These are phyloP conservation scores for Verticillium isaacii DNA, from an alignment of 2,329 filamentous ascomycete species.

Conservation along the genomic window DNA sequence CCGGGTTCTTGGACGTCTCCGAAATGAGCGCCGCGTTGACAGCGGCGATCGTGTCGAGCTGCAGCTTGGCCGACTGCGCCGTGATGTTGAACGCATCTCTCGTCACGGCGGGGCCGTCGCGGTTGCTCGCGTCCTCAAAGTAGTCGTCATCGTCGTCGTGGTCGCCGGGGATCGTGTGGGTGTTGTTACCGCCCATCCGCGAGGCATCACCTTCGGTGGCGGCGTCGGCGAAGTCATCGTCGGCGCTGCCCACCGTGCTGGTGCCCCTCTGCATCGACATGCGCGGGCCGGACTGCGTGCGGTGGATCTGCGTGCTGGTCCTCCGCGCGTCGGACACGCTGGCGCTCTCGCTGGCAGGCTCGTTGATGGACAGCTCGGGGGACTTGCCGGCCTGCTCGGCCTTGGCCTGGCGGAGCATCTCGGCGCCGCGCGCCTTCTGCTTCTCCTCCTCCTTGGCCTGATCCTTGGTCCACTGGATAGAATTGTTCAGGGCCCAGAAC, in stretches of 20 bases:
- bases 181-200: slow-evolving; percentile 28
- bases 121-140: slow-evolving; percentile 67
- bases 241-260: slow-evolving; percentile 43
- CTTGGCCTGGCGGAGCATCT: slow-evolving; percentile 73
- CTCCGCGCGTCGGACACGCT: slow-evolving; percentile 40
- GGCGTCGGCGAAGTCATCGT: slow-evolving; percentile 49
- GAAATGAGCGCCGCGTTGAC: slow-evolving; percentile 77
- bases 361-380: slow-evolving; percentile 38
- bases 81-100: slow-evolving; percentile 98
- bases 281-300: slow-evolving; percentile 30
- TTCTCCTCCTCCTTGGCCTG: slow-evolving; percentile 88
- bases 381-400: slow-evolving; percentile 60
- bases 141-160: slow-evolving; percentile 77
- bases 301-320: slow-evolving; percentile 41
- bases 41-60: slow-evolving; percentile 83
- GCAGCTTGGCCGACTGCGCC: slow-evolving; percentile 81
- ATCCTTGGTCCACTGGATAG: slow-evolving; percentile 97
- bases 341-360: slow-evolving; percentile 46
- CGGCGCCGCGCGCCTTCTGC: slow-evolving; percentile 68
- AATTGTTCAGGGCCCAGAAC: slow-evolving; percentile 99
- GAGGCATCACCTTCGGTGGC: slow-evolving; percentile 31
- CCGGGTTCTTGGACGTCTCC: slow-evolving; percentile 66
- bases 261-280: slow-evolving; percentile 28
- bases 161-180: slow-evolving; percentile 31
- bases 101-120: slow-evolving; percentile 66